Conservation (phyloP, 1,284 basidiomycete genomes). For the Heterobasidion annosum region DNA sequence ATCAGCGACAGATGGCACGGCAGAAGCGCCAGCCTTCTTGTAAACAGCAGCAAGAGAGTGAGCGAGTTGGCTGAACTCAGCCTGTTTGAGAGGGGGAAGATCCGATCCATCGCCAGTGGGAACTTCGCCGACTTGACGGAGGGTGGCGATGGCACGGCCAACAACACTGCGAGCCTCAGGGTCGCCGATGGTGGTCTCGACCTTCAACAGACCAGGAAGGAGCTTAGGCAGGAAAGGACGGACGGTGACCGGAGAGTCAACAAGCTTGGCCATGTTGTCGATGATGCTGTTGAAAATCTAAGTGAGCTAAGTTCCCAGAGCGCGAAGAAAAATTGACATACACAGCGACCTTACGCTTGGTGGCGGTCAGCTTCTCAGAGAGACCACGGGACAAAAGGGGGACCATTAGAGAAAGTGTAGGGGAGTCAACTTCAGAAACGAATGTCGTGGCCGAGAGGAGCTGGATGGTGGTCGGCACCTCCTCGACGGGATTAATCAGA, state of each 20-base stretch:
- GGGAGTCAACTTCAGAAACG: conserved; percentile 99
- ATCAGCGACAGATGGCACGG: conserved; percentile 47
- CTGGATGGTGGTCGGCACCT: conserved; percentile 93
- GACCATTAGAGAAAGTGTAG: conserved; percentile 98
- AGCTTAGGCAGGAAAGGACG: conserved; percentile 95
- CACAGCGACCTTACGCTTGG: conserved; percentile 96
- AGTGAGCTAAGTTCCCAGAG: conserved; percentile 10
- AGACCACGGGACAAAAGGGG: conserved; percentile 96
- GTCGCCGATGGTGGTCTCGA: conserved; percentile 87
- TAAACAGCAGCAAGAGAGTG: conserved; percentile 66
- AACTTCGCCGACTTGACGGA: conserved; percentile 89
- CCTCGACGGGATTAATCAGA: conserved; percentile 98
- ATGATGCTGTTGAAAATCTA: conserved; percentile 53
- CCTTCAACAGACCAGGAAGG: conserved; percentile 91
- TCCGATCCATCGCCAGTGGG: conserved; percentile 82
- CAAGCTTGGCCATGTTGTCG: conserved; percentile 99
- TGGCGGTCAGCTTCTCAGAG: conserved; percentile 89
- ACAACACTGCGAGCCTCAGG: conserved; percentile 92
- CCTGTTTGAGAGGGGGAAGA: conserved; percentile 75
- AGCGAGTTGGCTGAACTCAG: conserved; percentile 59
- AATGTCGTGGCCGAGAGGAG: conserved; percentile 99
- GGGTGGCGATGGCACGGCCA: conserved; percentile 83
- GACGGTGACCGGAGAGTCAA: conserved; percentile 91
- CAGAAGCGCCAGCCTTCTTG: conserved; percentile 69
- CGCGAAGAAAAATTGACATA: conserved; percentile 26